Evolutionary conservation across 2,329 filamentous ascomycete genomes (phyloP), one percentile per base, ranked within the genome.

Genomic region (Beauveria scarabaeidicola): DNA sequence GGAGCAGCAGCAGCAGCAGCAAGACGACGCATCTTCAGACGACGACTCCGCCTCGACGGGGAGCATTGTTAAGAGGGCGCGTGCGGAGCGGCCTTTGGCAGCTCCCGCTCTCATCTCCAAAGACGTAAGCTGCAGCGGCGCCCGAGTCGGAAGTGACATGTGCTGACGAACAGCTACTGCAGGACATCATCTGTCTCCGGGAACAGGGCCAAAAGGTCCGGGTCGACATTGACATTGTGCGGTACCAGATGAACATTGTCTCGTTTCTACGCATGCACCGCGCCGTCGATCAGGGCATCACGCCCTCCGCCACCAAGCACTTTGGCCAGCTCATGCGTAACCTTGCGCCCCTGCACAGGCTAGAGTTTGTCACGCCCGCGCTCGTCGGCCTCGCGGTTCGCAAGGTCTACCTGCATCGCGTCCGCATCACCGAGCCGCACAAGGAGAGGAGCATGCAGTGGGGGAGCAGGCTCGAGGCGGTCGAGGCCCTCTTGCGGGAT

Each of bases 391-490:
- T 99, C 50, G 94, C 94, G 5, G 86, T 88, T 2, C 84, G 84
- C 62, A 97, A 97, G 75, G 82, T 96, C 25, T 99, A 96, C 69
- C 80, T 88, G 19, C 94, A 99, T 74, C 86, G 91, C 9, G 85
- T 99, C 36, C 73, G 82, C 15, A 81, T 97, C 59, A 84, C 88
- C 0, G 73, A 75, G 1, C 81, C 90, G 1, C 81, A 84, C 62
- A 83, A 85, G 60, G 94, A 97, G 75, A 81, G 91, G 52, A 97
- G 91, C 70, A 81, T 96, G 77, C 90, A 96, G 71, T 99, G 95
- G 85, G 94, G 94, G 0, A 97, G 93, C 71, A 85, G 88, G 57
- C 65, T 88, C 0, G 78, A 81, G 32, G 88, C 89, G 4, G 83
- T 97, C 1, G 78, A 82, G 63, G 78, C 81, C 17, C 65, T 91